A percentile compares a stretch with the other conserved stretches of the same genome.
phyloP scores from a whole-genome alignment of 768 basidiomycete genomes.

The Rhodotorula paludigena region DNA sequence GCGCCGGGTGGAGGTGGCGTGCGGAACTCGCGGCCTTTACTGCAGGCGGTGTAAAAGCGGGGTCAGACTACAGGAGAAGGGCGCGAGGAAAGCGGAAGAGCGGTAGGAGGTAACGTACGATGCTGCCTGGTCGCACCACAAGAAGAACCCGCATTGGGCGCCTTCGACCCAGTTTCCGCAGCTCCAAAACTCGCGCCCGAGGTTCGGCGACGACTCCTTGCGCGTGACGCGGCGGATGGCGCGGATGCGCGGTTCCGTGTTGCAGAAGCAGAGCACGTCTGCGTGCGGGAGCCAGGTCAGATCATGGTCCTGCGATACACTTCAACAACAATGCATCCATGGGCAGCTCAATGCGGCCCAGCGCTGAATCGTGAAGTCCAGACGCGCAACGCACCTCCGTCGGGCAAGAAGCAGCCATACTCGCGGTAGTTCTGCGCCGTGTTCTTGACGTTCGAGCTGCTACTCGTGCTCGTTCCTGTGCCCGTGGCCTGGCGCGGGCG shows the following conservation, averaged over 20 bases:
- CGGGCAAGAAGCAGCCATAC: constrained; percentile 8
- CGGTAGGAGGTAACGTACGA: not conserved
- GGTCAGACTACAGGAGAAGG: not conserved
- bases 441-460: not conserved
- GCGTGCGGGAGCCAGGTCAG: not conserved
- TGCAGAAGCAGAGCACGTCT: constrained; percentile 24
- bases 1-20: constrained; percentile 7
- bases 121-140: constrained; percentile 21
- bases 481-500: too few relatives aligned
- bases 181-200: constrained; percentile 26
- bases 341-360: too few relatives aligned
- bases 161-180: constrained; percentile 28
- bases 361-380: not conserved
- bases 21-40: constrained; percentile 8
- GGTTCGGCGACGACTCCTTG: constrained; percentile 20
- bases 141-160: constrained; percentile 10
- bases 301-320: not conserved
- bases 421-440: not conserved
- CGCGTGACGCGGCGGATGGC: constrained; percentile 13
- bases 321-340: too few relatives aligned
- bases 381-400: constrained; percentile 9
- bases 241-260: constrained; percentile 20
- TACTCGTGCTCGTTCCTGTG: too few relatives aligned
- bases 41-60: not conserved
- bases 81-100: not conserved